Evolutionary conservation across 2,329 filamentous ascomycete species (phyloP), one percentile per base, ranked within the genome.

Genomic region (Lachnellula cervina): DNA sequence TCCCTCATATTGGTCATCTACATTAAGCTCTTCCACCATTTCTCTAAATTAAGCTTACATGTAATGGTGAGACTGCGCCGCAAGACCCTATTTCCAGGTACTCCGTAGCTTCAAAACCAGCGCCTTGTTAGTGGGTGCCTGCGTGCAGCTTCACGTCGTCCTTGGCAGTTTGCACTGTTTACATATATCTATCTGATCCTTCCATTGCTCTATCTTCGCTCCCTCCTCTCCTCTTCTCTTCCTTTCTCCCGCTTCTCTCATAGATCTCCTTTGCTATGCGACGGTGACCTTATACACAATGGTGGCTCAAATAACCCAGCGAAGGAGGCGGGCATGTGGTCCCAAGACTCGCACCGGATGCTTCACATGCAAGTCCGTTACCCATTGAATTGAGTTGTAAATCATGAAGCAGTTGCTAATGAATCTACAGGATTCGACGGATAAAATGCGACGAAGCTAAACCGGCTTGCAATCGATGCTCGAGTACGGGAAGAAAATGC

Each of bases 391-490:
- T 17, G 16, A 45, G 8, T n/a, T 37, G 14, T 5, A 40, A 8
- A 32, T 6, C 14, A 46, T 21, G 16, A n/a, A 25, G 37, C 48
- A 51, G 11, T 23, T 45, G 21, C 54, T 60, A 13, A 59, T 48
- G 50, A 6, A 8, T 11, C 11, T 25, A 40, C 21, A 65, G 59
- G 50, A 64, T 66, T 16, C 45, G 64, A 23, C 54, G 62, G 28
- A 49, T 67, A 13, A 67, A 67, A 59, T 67, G 64, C 50, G 64
- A 66, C 46, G 64, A 67, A 56, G 54, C 49, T 19, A 65, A 63
- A 54, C 64, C 64, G 6, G 21, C 38, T 8, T 67, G 64, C 49
- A 51, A 54, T 3, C 56, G 62, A 19, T 67, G 64, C 54, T 57
- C 58, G 4, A 60, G 40, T 17, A 67, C 64, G 9, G 62, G 64